Evolutionary conservation across 306 rosid genomes (phyloP).

Genomic region (Cicer chorassanicum): DNA sequence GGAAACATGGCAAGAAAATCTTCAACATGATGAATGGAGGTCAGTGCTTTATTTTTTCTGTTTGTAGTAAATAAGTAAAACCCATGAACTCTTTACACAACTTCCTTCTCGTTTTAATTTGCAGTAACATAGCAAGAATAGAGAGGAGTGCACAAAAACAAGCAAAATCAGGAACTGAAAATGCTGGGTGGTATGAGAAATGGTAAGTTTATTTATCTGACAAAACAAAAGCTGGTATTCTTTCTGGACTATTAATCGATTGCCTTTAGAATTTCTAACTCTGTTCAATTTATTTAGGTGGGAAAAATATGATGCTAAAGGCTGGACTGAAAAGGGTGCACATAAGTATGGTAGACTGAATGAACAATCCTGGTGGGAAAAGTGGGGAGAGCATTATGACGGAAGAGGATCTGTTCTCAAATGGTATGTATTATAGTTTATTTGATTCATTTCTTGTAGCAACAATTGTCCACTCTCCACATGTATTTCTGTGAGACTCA

Average conservation of each 20-base stretch:
- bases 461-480: constrained; percentile 2
- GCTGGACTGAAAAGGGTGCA: constrained; percentile 99
- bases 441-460: constrained; percentile 11
- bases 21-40: constrained; percentile 99
- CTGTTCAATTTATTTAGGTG: constrained; percentile 68
- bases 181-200: constrained; percentile 98
- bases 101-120: constrained; percentile 45
- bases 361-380: constrained; percentile 99
- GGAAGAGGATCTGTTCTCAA: constrained; percentile 98
- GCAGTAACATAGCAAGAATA: constrained; percentile 89
- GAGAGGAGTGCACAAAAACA: constrained; percentile 98
- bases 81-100: constrained; percentile 24
- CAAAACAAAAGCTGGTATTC: neutral
- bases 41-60: constrained; percentile 43
- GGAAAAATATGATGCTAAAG: constrained; percentile 98
- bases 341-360: constrained; percentile 94
- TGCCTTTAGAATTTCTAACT: constrained; percentile 29
- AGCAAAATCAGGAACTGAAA: constrained; percentile 95
- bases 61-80: constrained; percentile 26
- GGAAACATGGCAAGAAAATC: constrained; percentile 99
- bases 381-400: constrained; percentile 98
- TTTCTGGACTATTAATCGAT: constrained; percentile 16
- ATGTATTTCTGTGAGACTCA: neutral
- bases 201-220: constrained; percentile 64
- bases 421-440: constrained; percentile 60